Percentiles rank a stretch among this genome's conserved stretches.
phyloP scores from a whole-genome alignment of 73 alveolate genomes.

The Durusdinium trenchii region DNA sequence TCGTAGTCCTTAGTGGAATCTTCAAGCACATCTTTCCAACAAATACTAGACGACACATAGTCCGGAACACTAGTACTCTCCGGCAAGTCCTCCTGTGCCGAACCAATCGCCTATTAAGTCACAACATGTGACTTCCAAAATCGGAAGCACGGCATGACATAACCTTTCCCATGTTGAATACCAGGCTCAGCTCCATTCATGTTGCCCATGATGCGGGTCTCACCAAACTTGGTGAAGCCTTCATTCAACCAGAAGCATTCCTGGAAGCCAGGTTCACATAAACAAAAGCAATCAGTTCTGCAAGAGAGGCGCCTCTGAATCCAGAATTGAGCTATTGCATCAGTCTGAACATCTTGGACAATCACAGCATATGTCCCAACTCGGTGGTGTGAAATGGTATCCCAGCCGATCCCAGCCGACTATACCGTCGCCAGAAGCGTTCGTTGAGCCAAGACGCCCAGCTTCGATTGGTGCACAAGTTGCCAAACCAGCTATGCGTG shows the following conservation, averaged over 20 bases:
- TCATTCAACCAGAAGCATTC: slow-evolving; percentile 64
- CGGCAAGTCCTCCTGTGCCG: neutral
- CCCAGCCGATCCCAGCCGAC: too few relatives aligned
- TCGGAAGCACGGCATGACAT: too few relatives aligned
- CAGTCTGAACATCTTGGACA: too few relatives aligned
- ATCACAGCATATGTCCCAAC: too few relatives aligned
- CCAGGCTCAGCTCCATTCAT: slow-evolving; percentile 45
- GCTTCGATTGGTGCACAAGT: slow-evolving; percentile 98
- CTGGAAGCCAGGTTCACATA: slow-evolving; percentile 96
- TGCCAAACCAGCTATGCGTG: slow-evolving; percentile 99
- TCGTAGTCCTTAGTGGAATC: slow-evolving; percentile 80
- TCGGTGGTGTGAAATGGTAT: too few relatives aligned
- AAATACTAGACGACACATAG: neutral
- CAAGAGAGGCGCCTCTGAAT: slow-evolving; percentile 96
- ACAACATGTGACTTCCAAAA: too few relatives aligned
- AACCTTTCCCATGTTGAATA: too few relatives aligned
- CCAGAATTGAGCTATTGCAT: too few relatives aligned
- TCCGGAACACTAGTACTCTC: neutral
- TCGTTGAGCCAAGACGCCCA: slow-evolving; percentile 99
- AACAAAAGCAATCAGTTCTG: slow-evolving; percentile 94
- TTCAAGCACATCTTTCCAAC: neutral
- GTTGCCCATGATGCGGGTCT: slow-evolving; percentile 41
- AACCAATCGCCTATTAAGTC: neutral
- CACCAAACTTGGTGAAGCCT: slow-evolving; percentile 82
- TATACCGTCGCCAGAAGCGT: too few relatives aligned